Conservation (phyloP, 169 alveolate species). For the Plasmodium gonderi region DNA sequence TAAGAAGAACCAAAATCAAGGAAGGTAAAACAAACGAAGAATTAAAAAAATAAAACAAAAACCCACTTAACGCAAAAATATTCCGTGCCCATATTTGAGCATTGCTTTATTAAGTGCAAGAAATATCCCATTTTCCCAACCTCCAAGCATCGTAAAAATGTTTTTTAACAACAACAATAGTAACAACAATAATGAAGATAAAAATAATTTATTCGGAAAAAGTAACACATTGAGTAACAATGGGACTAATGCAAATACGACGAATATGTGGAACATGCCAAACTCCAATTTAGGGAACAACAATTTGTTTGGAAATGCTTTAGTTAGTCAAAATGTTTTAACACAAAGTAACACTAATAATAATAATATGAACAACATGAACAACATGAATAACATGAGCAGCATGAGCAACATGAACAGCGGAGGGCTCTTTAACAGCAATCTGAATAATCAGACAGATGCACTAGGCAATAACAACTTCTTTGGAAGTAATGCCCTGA, state of each 20-base stretch:
- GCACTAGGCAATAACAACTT: background rate
- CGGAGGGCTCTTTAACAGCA: background rate
- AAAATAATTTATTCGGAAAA: slow-evolving; percentile 45
- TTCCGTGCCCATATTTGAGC: background rate
- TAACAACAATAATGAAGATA: slow-evolving; percentile 43
- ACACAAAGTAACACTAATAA: background rate
- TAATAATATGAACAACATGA: too few species aligned
- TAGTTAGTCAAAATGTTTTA: slow-evolving; percentile 3
- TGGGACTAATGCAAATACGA: slow-evolving; percentile 16
- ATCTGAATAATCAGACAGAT: slow-evolving; percentile 10
- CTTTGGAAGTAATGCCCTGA: background rate
- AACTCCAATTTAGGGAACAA: slow-evolving; percentile 44
- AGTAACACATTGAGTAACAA: slow-evolving; percentile 39
- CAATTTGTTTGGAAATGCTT: slow-evolving; percentile 25
- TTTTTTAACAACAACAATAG: slow-evolving; percentile 44
- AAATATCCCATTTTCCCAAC: background rate
- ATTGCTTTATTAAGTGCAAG: too few species aligned
- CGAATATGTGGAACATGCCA: slow-evolving; percentile 66
- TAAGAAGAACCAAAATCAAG: background rate
- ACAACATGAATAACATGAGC: background rate
- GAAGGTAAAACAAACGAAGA: too few species aligned
- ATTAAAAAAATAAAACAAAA: background rate
- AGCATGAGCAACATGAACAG: background rate
- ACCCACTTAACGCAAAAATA: background rate
- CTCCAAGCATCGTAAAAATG: slow-evolving; percentile 13